phyloP scores from a whole-genome alignment of 2,329 filamentous ascomycete genomes.

The Nigrograna mackinnonii region DNA sequence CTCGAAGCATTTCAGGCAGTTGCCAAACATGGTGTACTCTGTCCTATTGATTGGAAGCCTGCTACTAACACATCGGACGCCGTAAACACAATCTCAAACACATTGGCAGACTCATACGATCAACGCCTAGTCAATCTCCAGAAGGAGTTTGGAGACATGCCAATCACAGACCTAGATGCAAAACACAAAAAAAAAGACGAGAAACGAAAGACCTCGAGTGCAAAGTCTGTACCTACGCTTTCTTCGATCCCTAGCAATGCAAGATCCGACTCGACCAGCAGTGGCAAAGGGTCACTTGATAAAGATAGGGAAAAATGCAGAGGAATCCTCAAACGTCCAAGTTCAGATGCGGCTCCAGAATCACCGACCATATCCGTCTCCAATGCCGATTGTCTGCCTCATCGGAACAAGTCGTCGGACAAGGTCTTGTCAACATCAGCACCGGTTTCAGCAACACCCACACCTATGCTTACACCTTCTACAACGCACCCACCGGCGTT shows the following conservation, averaged over 20 bases:
- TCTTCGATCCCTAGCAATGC: not conserved
- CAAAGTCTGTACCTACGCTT: not conserved
- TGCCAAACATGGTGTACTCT: constrained; percentile 31
- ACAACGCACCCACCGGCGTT: not conserved
- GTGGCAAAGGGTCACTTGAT: too few species aligned
- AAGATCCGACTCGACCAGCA: too few species aligned
- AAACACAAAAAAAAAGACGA: constrained; percentile 10
- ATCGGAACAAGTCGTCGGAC: not conserved
- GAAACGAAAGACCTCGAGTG: not conserved
- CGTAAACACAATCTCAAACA: constrained; percentile 27
- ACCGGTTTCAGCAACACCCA: constrained; percentile 4
- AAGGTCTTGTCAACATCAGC: not conserved
- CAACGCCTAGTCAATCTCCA: constrained; percentile 27
- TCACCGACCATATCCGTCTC: not conserved
- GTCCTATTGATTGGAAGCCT: constrained; percentile 34
- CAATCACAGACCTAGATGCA: constrained; percentile 22
- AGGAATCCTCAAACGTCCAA: too few species aligned
- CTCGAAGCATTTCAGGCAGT: constrained; percentile 35
- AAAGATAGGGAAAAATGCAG: too few species aligned
- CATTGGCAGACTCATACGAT: constrained; percentile 28
- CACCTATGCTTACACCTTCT: constrained; percentile 5
- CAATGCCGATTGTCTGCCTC: not conserved
- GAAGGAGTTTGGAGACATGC: constrained; percentile 25
- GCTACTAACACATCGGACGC: constrained; percentile 14
- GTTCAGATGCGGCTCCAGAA: not conserved